Conservation (phyloP, 2,329 filamentous ascomycete genomes). For the Pseudogymnoascus sp. region DNA sequence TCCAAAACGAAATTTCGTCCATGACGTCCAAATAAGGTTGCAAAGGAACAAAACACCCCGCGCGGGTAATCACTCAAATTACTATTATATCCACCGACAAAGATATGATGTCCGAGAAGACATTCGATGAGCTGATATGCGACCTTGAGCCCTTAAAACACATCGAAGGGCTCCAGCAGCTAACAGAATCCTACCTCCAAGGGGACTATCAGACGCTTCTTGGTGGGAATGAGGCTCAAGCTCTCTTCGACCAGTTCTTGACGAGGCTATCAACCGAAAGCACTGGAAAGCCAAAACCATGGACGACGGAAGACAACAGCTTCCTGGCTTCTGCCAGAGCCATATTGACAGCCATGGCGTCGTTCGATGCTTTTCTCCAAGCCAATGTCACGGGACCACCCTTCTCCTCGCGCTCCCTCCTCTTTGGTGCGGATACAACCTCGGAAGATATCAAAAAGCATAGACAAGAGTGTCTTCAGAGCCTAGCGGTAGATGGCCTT, state of each 20-base stretch:
- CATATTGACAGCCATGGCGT: slow-evolving; percentile 49
- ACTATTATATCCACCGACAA: not conserved
- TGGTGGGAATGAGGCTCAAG: not conserved
- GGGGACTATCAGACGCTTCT: slow-evolving; percentile 10
- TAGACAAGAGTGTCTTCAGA: slow-evolving; percentile 53
- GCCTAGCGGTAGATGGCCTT: slow-evolving; percentile 73
- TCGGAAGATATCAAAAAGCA: slow-evolving; percentile 34
- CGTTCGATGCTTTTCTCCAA: slow-evolving; percentile 73
- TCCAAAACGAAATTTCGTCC: not conserved
- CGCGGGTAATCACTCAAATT: not conserved
- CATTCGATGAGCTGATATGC: slow-evolving; percentile 4
- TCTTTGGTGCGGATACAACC: slow-evolving; percentile 26
- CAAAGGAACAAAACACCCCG: not conserved
- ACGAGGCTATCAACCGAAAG: not conserved
- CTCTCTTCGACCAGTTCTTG: not conserved
- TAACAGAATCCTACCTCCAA: not conserved
- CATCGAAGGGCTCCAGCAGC: not conserved
- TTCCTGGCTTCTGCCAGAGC: slow-evolving; percentile 17
- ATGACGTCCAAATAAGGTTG: slow-evolving; percentile 7
- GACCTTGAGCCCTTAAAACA: not conserved
- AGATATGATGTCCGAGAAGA: not conserved
- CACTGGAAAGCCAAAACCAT: not conserved
- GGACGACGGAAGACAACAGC: slow-evolving; percentile 13
- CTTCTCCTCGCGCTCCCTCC: slow-evolving; percentile 34
- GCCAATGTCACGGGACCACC: slow-evolving; percentile 82